Percentiles rank a stretch among this genome's conserved stretches.
These are phyloP conservation scores for Mycosarcoma mackinlayi DNA, from an alignment of 1,284 basidiomycete species.

Conservation along the genomic window DNA sequence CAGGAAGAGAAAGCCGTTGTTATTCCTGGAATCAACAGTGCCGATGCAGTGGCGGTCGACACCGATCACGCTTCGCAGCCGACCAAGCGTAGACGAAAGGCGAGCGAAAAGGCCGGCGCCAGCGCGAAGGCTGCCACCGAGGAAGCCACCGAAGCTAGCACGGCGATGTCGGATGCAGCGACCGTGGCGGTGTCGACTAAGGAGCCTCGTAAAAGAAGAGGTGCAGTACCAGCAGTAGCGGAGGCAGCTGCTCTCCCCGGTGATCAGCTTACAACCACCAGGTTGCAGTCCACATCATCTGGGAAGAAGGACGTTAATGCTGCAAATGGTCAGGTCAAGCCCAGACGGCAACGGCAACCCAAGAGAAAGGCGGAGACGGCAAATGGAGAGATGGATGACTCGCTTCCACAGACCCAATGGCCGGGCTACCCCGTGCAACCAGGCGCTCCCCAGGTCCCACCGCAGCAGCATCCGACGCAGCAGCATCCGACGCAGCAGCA, in stretches of 20 bases:
- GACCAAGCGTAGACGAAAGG: slow-evolving; percentile 33
- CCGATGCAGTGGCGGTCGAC: neutral
- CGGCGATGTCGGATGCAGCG: slow-evolving; percentile 7
- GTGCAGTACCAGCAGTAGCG: slow-evolving; percentile 1
- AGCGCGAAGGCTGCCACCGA: slow-evolving; percentile 24
- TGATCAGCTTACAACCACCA: neutral
- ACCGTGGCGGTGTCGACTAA: slow-evolving; percentile 1
- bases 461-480: slow-evolving; percentile 9
- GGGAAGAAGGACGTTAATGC: neutral
- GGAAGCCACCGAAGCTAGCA: slow-evolving; percentile 25
- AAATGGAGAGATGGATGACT: neutral
- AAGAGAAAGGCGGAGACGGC: slow-evolving; percentile 26
- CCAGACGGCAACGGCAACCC: slow-evolving; percentile 22
- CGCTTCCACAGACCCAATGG: slow-evolving; percentile 14
- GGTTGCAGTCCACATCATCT: neutral
- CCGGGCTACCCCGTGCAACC: slow-evolving; percentile 15
- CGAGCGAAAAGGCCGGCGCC: slow-evolving; percentile 31
- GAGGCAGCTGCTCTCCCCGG: neutral
- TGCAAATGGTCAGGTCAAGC: slow-evolving; percentile 6
- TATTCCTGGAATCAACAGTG: neutral
- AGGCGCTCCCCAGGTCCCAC: slow-evolving; percentile 1
- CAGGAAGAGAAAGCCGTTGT: slow-evolving; percentile 3
- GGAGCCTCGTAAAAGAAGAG: slow-evolving; percentile 14
- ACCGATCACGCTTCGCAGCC: slow-evolving; percentile 10
- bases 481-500: slow-evolving; percentile 8